phyloP scores from a whole-genome alignment of 768 basidiomycete species.

The Suillus americanus region DNA sequence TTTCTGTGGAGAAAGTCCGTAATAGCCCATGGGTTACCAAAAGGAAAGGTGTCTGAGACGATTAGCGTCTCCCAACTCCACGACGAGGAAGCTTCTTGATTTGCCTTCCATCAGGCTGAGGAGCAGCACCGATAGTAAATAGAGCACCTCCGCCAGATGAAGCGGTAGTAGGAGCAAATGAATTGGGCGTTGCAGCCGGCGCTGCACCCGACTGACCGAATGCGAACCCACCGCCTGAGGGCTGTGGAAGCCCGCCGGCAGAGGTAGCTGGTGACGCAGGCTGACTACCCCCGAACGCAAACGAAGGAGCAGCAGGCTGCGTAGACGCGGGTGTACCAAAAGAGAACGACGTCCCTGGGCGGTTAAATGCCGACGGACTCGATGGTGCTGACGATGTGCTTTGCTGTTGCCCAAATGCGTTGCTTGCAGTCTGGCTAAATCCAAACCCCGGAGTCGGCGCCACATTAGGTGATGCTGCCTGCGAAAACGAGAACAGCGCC shows the following conservation, averaged over 20 bases:
- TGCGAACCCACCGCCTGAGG: constrained; percentile 31
- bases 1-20: constrained; percentile 3
- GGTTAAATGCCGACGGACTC: constrained; percentile 59
- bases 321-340: constrained; percentile 44
- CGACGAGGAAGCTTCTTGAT: constrained; percentile 59
- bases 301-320: constrained; percentile 34
- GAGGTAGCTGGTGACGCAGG: constrained; percentile 56
- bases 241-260: constrained; percentile 32
- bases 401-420: constrained; percentile 43
- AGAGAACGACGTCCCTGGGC: constrained; percentile 42
- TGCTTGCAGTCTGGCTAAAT: constrained; percentile 41
- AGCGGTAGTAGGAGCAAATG: constrained; percentile 42
- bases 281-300: constrained; percentile 55
- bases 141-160: constrained; percentile 35
- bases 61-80: constrained; percentile 25
- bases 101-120: constrained; percentile 37
- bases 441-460: constrained; percentile 42
- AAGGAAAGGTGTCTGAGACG: constrained; percentile 8
- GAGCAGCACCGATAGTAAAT: constrained; percentile 62
- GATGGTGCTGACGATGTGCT: constrained; percentile 46
- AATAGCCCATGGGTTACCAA: constrained; percentile 2
- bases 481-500: constrained; percentile 50
- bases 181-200: constrained; percentile 40
- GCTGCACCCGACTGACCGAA: constrained; percentile 42
- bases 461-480: constrained; percentile 34